phyloP scores from a whole-genome alignment of 2,329 filamentous ascomycete genomes.

The Aspergillus japonicus region DNA sequence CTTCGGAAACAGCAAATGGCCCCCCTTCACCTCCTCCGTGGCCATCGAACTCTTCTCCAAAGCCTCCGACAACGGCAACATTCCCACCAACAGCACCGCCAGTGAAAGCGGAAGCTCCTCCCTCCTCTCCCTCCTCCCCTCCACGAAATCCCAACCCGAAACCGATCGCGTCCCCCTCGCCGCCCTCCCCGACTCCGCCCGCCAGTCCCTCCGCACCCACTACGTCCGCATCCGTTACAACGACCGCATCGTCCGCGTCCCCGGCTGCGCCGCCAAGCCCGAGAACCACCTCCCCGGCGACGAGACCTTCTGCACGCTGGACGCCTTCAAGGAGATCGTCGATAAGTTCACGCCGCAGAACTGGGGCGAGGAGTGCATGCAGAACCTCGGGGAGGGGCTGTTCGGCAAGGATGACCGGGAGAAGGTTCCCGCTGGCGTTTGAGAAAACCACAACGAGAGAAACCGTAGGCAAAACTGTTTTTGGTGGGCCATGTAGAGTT shows the following conservation, averaged over 20 bases:
- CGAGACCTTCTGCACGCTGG: conserved; percentile 84
- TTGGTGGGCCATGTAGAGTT: too few relatives aligned
- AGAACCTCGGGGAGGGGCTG: conserved; percentile 56
- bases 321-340: conserved; percentile 87
- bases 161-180: conserved; percentile 36
- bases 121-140: conserved; percentile 21
- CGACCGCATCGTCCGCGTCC: conserved; percentile 75
- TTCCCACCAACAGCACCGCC: conserved; percentile 25
- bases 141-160: conserved; percentile 17
- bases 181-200: conserved; percentile 28
- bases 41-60: conserved; percentile 81
- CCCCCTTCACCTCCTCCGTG: conserved; percentile 88
- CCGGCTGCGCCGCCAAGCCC: conserved; percentile 67
- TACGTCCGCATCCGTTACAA: conserved; percentile 93
- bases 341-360: conserved; percentile 83
- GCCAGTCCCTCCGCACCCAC: conserved; percentile 55
- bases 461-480: too few relatives aligned
- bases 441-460: too few relatives aligned
- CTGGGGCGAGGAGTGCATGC: conserved; percentile 67
- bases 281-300: conserved; percentile 87
- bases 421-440: conserved; percentile 40
- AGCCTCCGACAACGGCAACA: conserved; percentile 6
- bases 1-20: conserved; percentile 71
- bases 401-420: conserved; percentile 47
- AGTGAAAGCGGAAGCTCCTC: conserved; percentile 32